A percentile compares a stretch with the other conserved stretches of the same genome.
phyloP scores from a whole-genome alignment of 768 basidiomycete species.

The Sarcodon aspratus region DNA sequence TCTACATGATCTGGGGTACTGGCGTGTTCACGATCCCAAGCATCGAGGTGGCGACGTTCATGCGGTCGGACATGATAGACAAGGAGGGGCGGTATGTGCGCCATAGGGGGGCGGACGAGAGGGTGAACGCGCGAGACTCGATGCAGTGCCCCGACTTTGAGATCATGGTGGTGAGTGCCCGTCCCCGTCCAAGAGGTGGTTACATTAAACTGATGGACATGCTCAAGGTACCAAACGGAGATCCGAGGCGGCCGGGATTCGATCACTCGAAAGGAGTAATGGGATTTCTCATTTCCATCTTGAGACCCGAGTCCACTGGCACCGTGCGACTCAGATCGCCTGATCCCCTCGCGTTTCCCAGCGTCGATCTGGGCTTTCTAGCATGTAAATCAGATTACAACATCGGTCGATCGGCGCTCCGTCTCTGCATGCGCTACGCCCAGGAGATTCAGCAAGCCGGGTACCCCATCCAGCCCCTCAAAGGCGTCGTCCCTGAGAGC shows the following conservation, averaged over 20 bases:
- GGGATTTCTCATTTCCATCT: slow-evolving; percentile 12
- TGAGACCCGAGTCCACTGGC: slow-evolving; percentile 13
- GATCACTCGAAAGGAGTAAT: slow-evolving; percentile 5
- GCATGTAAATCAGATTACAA: too few species aligned
- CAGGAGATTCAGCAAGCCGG: too few species aligned
- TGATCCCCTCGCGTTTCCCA: slow-evolving; percentile 18
- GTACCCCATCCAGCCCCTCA: too few species aligned
- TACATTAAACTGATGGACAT: too few species aligned
- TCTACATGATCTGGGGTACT: slow-evolving; percentile 21
- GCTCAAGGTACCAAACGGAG: background rate
- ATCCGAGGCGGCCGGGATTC: too few species aligned
- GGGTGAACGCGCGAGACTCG: slow-evolving; percentile 10
- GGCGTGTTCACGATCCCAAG: slow-evolving; percentile 21
- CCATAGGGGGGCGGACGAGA: slow-evolving; percentile 9
- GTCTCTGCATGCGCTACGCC: too few species aligned
- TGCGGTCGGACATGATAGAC: slow-evolving; percentile 17
- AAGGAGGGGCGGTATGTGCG: slow-evolving; percentile 4
- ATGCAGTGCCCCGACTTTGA: slow-evolving; percentile 23
- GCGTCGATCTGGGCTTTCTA: slow-evolving; percentile 19
- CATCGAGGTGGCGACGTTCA: slow-evolving; percentile 21
- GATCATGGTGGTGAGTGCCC: slow-evolving; percentile 20
- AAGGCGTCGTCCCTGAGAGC: too few species aligned
- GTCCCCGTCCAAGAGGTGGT: background rate
- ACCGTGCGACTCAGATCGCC: slow-evolving; percentile 17
- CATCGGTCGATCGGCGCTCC: too few species aligned